These are phyloP conservation scores for Flaveria ramosissima DNA, from an alignment of 129 eudicot species.

Conservation along the genomic window DNA sequence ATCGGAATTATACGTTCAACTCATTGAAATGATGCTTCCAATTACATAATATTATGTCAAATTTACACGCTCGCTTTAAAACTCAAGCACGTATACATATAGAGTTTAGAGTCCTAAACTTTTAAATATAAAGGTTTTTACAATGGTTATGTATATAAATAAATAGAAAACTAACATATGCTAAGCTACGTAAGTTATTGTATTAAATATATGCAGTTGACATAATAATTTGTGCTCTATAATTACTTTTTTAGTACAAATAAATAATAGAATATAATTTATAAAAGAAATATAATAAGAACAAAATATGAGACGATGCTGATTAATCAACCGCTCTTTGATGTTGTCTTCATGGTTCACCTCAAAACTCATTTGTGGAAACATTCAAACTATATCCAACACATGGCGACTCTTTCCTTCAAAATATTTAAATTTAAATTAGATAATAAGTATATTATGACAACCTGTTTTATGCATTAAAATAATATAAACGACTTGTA, in stretches of 20 bases:
- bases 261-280: no score
- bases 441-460: conserved; percentile 15
- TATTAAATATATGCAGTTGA: neutral
- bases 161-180: neutral
- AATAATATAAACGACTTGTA: conserved; percentile 13
- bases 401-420: conserved; percentile 5
- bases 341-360: conserved; percentile 26
- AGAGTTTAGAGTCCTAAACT: no score
- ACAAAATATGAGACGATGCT: neutral
- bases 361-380: conserved; percentile 31
- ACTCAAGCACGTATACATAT: no score
- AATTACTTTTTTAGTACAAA: neutral
- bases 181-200: neutral
- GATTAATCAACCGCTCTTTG: conserved; percentile 6
- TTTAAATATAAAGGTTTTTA: no score
- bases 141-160: no score
- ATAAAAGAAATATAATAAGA: neutral
- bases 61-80: no score
- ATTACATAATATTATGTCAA: no score
- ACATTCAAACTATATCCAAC: conserved; percentile 30
- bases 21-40: no score
- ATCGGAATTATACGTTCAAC: no score
- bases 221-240: neutral
- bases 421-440: neutral
- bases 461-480: conserved; percentile 30